Evolutionary conservation across 2,329 filamentous ascomycete genomes (phyloP), one percentile per base, ranked within the genome.

Genomic region (Bipolaris sorokiniana): DNA sequence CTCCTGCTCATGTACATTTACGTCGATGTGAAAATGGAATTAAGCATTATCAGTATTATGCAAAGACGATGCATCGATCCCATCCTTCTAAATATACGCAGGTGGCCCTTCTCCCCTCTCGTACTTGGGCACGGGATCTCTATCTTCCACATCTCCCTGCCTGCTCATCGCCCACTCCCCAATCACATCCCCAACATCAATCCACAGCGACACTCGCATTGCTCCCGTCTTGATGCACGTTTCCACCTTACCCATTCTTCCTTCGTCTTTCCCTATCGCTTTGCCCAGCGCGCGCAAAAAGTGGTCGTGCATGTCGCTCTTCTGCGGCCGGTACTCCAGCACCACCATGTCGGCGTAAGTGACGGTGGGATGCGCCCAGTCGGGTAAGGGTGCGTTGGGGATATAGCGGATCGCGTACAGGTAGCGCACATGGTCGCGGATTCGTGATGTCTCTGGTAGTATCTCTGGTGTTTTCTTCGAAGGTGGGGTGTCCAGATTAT

Each of bases 181-280:
- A 15, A 46, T 13, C 3, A 58, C 51, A 36, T 64, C 59, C 1
- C 51, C 49, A 26, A 64, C 62, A 36, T 65, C 62, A 41, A 63
- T 58, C 56, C 56, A 63, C 46, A 66, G 44, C 7, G 48, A 28
- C 34, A 66, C 56, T 23, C 42, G 59, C 15, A 48, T 57, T 0
- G 56, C 23, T 1, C 56, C 59, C 7, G 55, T 63, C 34, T 20
- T 11, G 0, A 7, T 4, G 26, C 52, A 56, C 7, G 37, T 56
- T 36, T 66, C 59, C 1, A 66, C 50, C 26, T 45, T 56, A 1
- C 64, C 64, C 62, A 65, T 66, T 11, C 60, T 50, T 1, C 59
- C 60, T 11, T 28, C 26, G 11, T 47, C 40, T n/a, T 63, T 63
- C 9, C 38, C 38, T n/a, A 65, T 40, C 1, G 64, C 60, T 22